Evolutionary conservation across 1,284 basidiomycete genomes (phyloP).

Genomic region (Trichosporon asahii): DNA sequence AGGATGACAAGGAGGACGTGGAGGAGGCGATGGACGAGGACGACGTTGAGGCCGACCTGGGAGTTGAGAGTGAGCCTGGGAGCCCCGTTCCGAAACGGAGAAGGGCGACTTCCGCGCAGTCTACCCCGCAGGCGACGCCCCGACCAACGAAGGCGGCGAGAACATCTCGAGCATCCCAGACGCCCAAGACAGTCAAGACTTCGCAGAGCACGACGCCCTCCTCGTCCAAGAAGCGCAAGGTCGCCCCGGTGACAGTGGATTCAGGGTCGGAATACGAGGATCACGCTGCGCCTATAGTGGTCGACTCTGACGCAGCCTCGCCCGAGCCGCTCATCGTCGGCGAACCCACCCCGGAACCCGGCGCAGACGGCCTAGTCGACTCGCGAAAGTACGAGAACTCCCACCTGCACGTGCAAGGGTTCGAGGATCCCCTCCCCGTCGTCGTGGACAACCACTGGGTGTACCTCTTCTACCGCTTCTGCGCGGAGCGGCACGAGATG

Average conservation of each 20-base stretch:
- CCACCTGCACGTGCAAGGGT: not conserved
- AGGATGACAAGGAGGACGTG: not conserved
- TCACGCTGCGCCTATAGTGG: not conserved
- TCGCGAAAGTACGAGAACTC: not conserved
- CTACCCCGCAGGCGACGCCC: not conserved
- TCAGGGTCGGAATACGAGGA: not conserved
- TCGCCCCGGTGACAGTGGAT: not conserved
- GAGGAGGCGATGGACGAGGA: not conserved
- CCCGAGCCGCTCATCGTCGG: not conserved
- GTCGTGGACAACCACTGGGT: conserved; percentile 29
- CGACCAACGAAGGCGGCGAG: not conserved
- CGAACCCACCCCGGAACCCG: not conserved
- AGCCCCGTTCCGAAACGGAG: not conserved
- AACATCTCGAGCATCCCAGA: not conserved
- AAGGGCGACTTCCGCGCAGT: not conserved
- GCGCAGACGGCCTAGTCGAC: not conserved
- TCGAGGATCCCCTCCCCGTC: not conserved
- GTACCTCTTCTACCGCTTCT: conserved; percentile 39
- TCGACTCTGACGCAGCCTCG: not conserved
- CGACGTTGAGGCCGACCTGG: not conserved
- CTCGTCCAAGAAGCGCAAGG: not conserved
- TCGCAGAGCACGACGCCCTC: not conserved
- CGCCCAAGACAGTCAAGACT: not conserved
- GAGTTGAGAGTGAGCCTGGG: not conserved
- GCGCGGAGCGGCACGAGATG: conserved; percentile 37